These are phyloP conservation scores for Diaporthe eres DNA, from an alignment of 2,329 filamentous ascomycete species.

Conservation along the genomic window DNA sequence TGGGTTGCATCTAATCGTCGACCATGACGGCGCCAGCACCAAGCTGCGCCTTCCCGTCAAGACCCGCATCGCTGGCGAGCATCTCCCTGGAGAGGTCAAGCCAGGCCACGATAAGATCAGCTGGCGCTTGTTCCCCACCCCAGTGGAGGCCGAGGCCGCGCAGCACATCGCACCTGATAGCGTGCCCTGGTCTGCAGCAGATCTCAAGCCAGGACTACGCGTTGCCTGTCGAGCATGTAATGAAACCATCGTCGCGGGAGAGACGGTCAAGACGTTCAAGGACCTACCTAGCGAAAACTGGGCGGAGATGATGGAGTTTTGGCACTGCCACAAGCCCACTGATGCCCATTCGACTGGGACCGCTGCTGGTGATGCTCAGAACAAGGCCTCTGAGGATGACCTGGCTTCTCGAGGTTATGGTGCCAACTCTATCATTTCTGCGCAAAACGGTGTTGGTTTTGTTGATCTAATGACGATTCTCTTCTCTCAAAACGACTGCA, in stretches of 20 bases:
- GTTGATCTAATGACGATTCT: conserved; percentile 87
- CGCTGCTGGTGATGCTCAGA: conserved; percentile 36
- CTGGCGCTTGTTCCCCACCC: conserved; percentile 40
- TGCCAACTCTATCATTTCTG: conserved; percentile 81
- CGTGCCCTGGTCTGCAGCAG: conserved; percentile 39
- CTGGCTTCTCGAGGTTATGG: conserved; percentile 81
- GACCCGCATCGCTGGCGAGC: conserved; percentile 48
- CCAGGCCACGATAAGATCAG: conserved; percentile 50
- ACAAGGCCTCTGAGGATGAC: conserved; percentile 57
- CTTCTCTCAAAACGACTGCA: conserved; percentile 77
- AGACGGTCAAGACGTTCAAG: conserved; percentile 74
- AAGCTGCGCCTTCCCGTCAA: conserved; percentile 60
- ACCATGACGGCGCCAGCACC: conserved; percentile 58
- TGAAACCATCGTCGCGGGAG: conserved; percentile 47
- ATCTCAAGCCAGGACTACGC: conserved; percentile 25
- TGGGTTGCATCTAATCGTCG: conserved; percentile 61
- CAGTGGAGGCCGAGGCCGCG: conserved; percentile 49
- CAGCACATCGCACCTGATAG: conserved; percentile 52
- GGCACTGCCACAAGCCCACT: conserved; percentile 95
- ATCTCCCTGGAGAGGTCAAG: conserved; percentile 53
- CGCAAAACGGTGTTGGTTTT: conserved; percentile 77
- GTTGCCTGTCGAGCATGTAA: conserved; percentile 38
- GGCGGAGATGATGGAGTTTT: conserved; percentile 99
- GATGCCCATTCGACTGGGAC: not conserved
- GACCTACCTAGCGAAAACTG: conserved; percentile 96